Evolutionary conservation across 1,139 yeast species (phyloP).

Genomic region (Yamadazyma diospyri): DNA sequence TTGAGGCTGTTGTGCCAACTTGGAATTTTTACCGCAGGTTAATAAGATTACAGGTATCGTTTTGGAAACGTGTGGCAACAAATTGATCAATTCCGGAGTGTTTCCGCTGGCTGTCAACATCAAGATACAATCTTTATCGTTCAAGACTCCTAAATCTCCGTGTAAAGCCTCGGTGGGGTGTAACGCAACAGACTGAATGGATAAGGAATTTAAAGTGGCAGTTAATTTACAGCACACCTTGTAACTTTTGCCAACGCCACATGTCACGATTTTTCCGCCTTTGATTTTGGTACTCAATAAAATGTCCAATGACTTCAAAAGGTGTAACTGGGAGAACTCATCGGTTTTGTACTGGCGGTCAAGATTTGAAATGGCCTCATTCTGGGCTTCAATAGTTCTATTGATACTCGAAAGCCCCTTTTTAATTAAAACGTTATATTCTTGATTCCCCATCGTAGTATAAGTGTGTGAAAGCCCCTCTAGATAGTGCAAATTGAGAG

Average conservation of each 20-base stretch:
- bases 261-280: constrained; percentile 67
- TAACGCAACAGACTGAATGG: constrained; percentile 61
- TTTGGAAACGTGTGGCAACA: constrained; percentile 56
- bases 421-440: constrained; percentile 9
- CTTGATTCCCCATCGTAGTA: constrained; percentile 6
- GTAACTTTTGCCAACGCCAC: constrained; percentile 83
- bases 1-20: constrained; percentile 41
- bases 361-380: constrained; percentile 32
- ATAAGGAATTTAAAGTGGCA: constrained; percentile 79
- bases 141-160: constrained; percentile 78
- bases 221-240: constrained; percentile 76
- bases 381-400: constrained; percentile 29
- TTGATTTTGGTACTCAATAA: constrained; percentile 44
- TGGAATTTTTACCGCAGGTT: constrained; percentile 56
- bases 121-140: constrained; percentile 59
- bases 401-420: constrained; percentile 11
- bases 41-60: constrained; percentile 56
- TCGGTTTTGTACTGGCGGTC: constrained; percentile 29
- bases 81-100: constrained; percentile 67
- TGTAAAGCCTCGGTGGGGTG: constrained; percentile 90
- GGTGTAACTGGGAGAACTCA: constrained; percentile 45
- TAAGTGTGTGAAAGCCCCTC: too few relatives aligned
- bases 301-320: constrained; percentile 47
- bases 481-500: too few relatives aligned
- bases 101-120: constrained; percentile 80